These are phyloP conservation scores for Epichloe bromicola DNA, from an alignment of 2,329 filamentous ascomycete genomes.

Conservation along the genomic window DNA sequence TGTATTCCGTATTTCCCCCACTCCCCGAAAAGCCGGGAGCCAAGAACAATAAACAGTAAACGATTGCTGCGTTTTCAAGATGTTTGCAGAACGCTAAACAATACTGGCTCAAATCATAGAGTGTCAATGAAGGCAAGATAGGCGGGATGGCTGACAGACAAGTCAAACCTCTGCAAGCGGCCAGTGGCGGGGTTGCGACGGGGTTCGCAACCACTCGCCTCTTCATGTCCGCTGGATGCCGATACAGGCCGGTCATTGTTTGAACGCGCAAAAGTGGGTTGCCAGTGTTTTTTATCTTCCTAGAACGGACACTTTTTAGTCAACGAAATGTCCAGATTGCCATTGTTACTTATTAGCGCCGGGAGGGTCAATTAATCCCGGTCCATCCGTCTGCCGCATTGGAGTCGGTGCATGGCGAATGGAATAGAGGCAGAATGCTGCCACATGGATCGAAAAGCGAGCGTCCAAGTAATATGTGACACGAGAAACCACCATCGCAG, in stretches of 20 bases:
- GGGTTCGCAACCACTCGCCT: neutral
- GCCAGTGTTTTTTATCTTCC: neutral
- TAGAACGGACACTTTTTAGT: constrained; percentile 4
- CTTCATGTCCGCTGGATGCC: constrained; percentile 7
- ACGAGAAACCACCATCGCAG: neutral
- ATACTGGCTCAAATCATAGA: neutral
- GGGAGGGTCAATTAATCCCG: neutral
- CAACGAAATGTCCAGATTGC: constrained; percentile 1
- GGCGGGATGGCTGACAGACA: neutral
- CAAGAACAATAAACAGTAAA: neutral
- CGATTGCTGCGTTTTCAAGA: neutral
- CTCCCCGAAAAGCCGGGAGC: neutral
- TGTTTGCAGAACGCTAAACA: neutral
- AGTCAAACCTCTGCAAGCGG: constrained; percentile 1
- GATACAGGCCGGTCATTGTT: constrained; percentile 8
- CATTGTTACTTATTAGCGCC: neutral
- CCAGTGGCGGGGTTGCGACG: constrained; percentile 1
- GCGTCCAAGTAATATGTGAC: neutral
- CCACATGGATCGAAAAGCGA: neutral
- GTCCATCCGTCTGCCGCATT: neutral
- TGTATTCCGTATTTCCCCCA: neutral
- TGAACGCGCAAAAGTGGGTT: neutral
- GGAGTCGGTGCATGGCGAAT: neutral
- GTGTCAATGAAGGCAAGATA: neutral
- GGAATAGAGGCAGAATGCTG: neutral